Evolutionary conservation across 1,284 basidiomycete genomes (phyloP), one percentile per base, ranked within the genome.

Genomic region (Tausonia pullulans): DNA sequence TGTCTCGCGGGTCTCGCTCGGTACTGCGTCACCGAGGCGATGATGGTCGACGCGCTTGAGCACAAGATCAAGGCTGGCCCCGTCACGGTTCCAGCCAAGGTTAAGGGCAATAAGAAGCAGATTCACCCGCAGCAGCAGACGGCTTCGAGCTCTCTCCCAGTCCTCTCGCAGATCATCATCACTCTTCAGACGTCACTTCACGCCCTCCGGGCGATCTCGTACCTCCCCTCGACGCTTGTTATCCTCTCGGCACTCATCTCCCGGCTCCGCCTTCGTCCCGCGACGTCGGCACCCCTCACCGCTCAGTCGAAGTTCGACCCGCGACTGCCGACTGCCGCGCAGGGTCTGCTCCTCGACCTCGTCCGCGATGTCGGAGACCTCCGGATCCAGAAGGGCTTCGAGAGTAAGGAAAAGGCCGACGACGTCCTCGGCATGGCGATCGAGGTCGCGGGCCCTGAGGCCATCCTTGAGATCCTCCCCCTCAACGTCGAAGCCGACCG

Each of bases 331-430:
- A 83, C 86, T 4, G 86, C 86, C 6, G 87, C 90, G 3, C 84
- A 90, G 71, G 74, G 78, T 55, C 80, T 97, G 7, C 78, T 95
- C 39, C 74, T 88, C 56, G 84, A 86, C 46, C 74, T 92, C n/a
- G 81, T 98, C 59, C 77, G 81, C 68, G 83, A 84, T 64, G 79
- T 96, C 43, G 90, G 86, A 2, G 84, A 87, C 53, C 76, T 96
- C 66, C 80, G 95, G 53, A 79, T 83, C 48, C 81, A 88, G 71
- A 88, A 87, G 75, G 84, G 81, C 4, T 98, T 98, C 72, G 93
- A 97, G 75, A 83, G 88, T 75, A 94, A 92, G 75, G 91, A 94
- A 74, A 83, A 84, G 58, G 92, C 87, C 40, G 96, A 99, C 74
- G 79, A 79, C 4, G 85, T 88, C 1, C 78, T 98, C 50, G 85